phyloP scores from a whole-genome alignment of 2,329 filamentous ascomycete genomes.

The Anisogramma anomala region DNA sequence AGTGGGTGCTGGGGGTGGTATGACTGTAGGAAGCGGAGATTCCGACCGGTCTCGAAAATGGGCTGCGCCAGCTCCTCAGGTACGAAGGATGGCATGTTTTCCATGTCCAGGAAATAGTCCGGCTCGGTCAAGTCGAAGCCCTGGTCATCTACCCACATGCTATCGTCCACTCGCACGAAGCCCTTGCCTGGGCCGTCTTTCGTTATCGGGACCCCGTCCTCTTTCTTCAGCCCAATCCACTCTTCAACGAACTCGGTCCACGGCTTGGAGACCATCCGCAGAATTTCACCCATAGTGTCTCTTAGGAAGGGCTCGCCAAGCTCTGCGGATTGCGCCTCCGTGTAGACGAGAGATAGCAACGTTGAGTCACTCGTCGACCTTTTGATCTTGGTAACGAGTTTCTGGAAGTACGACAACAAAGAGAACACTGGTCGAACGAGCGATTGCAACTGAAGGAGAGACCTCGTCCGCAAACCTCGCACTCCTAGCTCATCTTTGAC shows the following conservation, averaged over 20 bases:
- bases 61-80: constrained; percentile 54
- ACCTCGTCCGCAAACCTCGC: constrained; percentile 30
- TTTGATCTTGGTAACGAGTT: constrained; percentile 36
- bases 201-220: constrained; percentile 42
- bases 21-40: constrained; percentile 57
- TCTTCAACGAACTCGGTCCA: constrained; percentile 41
- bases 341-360: constrained; percentile 49
- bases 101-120: constrained; percentile 51
- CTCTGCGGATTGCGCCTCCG: constrained; percentile 51
- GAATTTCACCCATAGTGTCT: constrained; percentile 53
- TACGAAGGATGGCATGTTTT: constrained; percentile 61
- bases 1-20: constrained; percentile 64
- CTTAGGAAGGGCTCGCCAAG: constrained; percentile 50
- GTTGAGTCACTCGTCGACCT: constrained; percentile 43
- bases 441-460: constrained; percentile 42
- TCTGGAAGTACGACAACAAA: constrained; percentile 40
- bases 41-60: constrained; percentile 72
- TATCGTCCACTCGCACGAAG: constrained; percentile 49
- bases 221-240: constrained; percentile 61
- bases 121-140: constrained; percentile 44
- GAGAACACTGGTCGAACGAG: constrained; percentile 34
- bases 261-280: constrained; percentile 29
- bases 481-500: constrained; percentile 38
- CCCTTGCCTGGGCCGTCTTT: constrained; percentile 39
- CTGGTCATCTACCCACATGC: constrained; percentile 45